phyloP scores from a whole-genome alignment of 2,329 filamentous ascomycete species.

The Paecilomyces fulvus region DNA sequence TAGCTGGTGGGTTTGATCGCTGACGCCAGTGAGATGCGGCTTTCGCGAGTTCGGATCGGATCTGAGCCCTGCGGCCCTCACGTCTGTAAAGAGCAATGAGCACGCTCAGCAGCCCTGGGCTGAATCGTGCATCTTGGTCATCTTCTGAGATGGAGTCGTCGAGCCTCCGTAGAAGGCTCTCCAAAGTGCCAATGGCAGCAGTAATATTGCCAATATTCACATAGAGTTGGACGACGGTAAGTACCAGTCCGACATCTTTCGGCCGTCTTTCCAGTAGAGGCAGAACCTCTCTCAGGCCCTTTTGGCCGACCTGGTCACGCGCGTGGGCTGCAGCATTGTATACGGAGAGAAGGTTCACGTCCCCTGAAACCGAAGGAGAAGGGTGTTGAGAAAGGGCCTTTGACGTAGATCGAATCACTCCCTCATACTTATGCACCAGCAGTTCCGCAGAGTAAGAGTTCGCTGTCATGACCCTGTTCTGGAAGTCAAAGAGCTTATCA shows the following conservation, averaged over 20 bases:
- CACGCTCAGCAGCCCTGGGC: constrained; percentile 75
- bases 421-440: constrained; percentile 52
- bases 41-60: constrained; percentile 20
- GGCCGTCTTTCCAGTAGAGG: constrained; percentile 65
- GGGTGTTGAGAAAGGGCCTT: constrained; percentile 41
- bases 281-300: constrained; percentile 61
- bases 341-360: constrained; percentile 50
- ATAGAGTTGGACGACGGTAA: constrained; percentile 77
- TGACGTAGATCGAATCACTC: constrained; percentile 48
- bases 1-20: constrained; percentile 50
- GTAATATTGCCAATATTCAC: constrained; percentile 61
- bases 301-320: constrained; percentile 49
- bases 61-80: constrained; percentile 64
- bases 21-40: constrained; percentile 55
- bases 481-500: constrained; percentile 52
- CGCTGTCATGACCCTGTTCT: constrained; percentile 45
- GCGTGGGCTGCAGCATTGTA: constrained; percentile 68
- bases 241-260: constrained; percentile 67
- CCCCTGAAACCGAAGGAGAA: constrained; percentile 42
- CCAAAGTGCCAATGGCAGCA: constrained; percentile 65
- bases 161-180: constrained; percentile 64
- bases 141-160: constrained; percentile 51
- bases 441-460: constrained; percentile 51
- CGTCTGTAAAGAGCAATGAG: constrained; percentile 69
- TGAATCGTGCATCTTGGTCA: constrained; percentile 64